phyloP scores from a whole-genome alignment of 805 yeast genomes.

The Lachancea quebecensis region DNA sequence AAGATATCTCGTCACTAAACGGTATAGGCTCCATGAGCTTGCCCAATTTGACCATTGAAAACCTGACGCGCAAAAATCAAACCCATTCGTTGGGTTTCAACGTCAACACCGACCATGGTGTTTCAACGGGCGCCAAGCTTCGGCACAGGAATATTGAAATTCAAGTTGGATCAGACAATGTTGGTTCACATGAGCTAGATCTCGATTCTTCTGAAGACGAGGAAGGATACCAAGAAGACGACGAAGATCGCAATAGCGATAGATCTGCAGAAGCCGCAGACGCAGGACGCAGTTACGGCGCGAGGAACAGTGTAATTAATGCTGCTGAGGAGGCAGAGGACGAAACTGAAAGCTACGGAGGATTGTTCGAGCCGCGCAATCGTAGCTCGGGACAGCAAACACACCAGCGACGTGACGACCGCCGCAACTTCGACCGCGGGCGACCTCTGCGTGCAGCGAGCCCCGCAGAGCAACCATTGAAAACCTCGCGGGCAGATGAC shows the following conservation, averaged over 20 bases:
- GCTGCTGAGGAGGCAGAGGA: slow-evolving; percentile 3
- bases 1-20: slow-evolving; percentile 1
- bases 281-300: slow-evolving; percentile 1
- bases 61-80: slow-evolving; percentile 2
- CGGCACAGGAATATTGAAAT: slow-evolving; percentile 11
- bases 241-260: slow-evolving; percentile 16
- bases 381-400: not conserved
- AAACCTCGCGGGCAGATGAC: too few relatives aligned
- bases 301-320: slow-evolving; percentile 7
- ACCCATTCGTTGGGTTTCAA: not conserved
- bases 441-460: not conserved
- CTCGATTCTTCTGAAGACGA: slow-evolving; percentile 14
- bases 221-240: slow-evolving; percentile 18
- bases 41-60: slow-evolving; percentile 19
- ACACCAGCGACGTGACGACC: not conserved
- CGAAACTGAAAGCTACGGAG: not conserved
- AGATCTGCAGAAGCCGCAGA: slow-evolving; percentile 7
- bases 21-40: slow-evolving; percentile 12
- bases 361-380: not conserved
- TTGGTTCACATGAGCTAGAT: slow-evolving; percentile 7
- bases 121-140: not conserved
- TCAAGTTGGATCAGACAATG: slow-evolving; percentile 13
- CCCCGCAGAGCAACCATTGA: not conserved
- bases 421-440: not conserved
- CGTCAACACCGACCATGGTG: not conserved